phyloP scores from a whole-genome alignment of 768 basidiomycete species.

The Suillus placidus region DNA sequence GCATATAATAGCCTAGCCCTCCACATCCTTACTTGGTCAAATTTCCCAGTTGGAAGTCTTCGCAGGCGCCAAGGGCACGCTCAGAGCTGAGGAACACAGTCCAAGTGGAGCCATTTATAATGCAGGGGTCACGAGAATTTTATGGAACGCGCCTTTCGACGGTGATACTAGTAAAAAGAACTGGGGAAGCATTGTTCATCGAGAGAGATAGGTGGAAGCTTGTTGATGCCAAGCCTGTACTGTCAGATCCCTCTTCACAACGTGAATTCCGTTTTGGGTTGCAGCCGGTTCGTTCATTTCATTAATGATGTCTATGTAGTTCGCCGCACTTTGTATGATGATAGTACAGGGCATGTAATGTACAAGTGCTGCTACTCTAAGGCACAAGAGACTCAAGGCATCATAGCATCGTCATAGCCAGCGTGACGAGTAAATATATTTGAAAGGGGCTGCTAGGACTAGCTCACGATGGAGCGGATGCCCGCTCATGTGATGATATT shows the following conservation, averaged over 20 bases:
- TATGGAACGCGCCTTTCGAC: conserved; percentile 80
- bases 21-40: conserved; percentile 14
- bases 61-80: conserved; percentile 49
- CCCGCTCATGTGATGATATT: conserved; percentile 55
- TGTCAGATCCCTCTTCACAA: conserved; percentile 45
- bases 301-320: conserved; percentile 27
- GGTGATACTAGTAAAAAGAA: conserved; percentile 63
- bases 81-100: conserved; percentile 64
- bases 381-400: conserved; percentile 24
- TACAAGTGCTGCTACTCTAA: conserved; percentile 34
- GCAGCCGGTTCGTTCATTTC: conserved; percentile 13
- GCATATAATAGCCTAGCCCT: conserved; percentile 2
- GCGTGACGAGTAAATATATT: conserved; percentile 35
- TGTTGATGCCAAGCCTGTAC: conserved; percentile 41
- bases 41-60: conserved; percentile 48
- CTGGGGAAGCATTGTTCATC: conserved; percentile 63
- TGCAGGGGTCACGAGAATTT: conserved; percentile 23
- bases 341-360: conserved; percentile 38
- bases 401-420: conserved; percentile 33
- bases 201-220: conserved; percentile 73
- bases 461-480: conserved; percentile 6
- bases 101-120: conserved; percentile 55
- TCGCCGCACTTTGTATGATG: conserved; percentile 18
- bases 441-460: conserved; percentile 14
- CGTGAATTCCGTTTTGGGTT: conserved; percentile 56